A percentile compares a stretch with the other conserved stretches of the same genome.
Conservation (phyloP, 352 stramenopile genomes). For the Pythium angustatum region DNA sequence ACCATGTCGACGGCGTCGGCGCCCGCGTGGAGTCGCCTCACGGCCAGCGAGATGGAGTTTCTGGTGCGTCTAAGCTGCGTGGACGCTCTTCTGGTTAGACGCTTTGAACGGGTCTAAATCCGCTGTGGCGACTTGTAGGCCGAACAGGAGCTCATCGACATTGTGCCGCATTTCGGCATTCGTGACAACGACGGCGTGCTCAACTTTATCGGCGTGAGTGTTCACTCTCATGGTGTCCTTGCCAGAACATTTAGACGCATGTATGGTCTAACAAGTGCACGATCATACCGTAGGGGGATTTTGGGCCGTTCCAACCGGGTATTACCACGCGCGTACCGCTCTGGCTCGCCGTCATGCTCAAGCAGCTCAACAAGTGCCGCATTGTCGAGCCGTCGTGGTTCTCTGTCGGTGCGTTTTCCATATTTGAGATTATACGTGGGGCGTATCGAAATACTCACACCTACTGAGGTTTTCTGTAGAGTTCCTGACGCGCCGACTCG, state of each 20-base stretch:
- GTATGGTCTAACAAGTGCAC: slow-evolving; percentile 4
- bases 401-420: slow-evolving; percentile 50
- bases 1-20: slow-evolving; percentile 24
- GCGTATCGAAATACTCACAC: too few relatives aligned
- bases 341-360: slow-evolving; percentile 90
- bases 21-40: slow-evolving; percentile 33
- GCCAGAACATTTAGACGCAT: not conserved
- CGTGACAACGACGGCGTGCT: slow-evolving; percentile 75
- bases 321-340: slow-evolving; percentile 83
- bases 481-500: slow-evolving; percentile 52
- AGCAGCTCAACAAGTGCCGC: slow-evolving; percentile 87
- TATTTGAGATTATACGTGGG: too few relatives aligned
- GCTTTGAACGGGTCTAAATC: not conserved
- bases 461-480: slow-evolving; percentile 32
- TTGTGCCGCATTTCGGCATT: slow-evolving; percentile 86
- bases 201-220: slow-evolving; percentile 76
- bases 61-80: slow-evolving; percentile 38
- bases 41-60: slow-evolving; percentile 81
- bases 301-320: slow-evolving; percentile 86
- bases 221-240: too few relatives aligned
- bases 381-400: slow-evolving; percentile 84
- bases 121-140: slow-evolving; percentile 36
- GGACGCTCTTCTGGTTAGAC: not conserved
- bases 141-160: slow-evolving; percentile 85
- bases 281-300: too few relatives aligned